Conservation (phyloP, 1,284 basidiomycete genomes). For the Singerocomus rubriflavus region DNA sequence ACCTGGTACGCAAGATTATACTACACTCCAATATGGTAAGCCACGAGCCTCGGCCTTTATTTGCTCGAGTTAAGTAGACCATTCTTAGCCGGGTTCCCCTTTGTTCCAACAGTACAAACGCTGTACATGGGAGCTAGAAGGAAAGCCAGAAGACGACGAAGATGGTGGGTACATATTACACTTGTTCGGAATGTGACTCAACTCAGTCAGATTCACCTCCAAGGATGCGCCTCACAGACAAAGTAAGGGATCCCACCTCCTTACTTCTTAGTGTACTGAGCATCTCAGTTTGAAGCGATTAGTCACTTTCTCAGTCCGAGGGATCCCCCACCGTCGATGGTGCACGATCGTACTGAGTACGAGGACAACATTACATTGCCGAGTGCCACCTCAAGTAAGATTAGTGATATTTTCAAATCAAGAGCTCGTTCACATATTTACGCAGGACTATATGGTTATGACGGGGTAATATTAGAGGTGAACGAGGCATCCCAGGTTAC, state of each 20-base stretch:
- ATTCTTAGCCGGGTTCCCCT: slow-evolving; percentile 73
- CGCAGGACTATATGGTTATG: slow-evolving; percentile 71
- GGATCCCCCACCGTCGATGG: slow-evolving; percentile 75
- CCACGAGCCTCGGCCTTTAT: slow-evolving; percentile 7
- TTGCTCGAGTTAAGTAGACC: background rate
- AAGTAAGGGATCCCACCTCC: slow-evolving; percentile 39
- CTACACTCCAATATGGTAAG: slow-evolving; percentile 83
- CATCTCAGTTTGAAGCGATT: slow-evolving; percentile 63
- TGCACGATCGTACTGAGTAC: slow-evolving; percentile 81
- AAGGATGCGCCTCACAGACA: slow-evolving; percentile 62
- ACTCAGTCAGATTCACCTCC: slow-evolving; percentile 58
- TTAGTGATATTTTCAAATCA: slow-evolving; percentile 7
- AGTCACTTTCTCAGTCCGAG: slow-evolving; percentile 70
- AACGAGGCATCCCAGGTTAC: slow-evolving; percentile 75
- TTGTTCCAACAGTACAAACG: slow-evolving; percentile 86
- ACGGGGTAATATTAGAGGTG: slow-evolving; percentile 80
- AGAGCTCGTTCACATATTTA: slow-evolving; percentile 17
- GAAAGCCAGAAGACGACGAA: slow-evolving; percentile 71
- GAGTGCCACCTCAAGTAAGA: slow-evolving; percentile 68
- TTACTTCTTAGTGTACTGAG: background rate
- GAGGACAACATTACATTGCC: slow-evolving; percentile 72
- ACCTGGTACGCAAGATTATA: slow-evolving; percentile 80
- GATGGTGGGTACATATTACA: slow-evolving; percentile 46
- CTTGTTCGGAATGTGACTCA: slow-evolving; percentile 3
- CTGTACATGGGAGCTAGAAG: slow-evolving; percentile 84